Conservation (phyloP, 371 early-diverging fungal genomes). For the Rhizomucor pusillus region DNA sequence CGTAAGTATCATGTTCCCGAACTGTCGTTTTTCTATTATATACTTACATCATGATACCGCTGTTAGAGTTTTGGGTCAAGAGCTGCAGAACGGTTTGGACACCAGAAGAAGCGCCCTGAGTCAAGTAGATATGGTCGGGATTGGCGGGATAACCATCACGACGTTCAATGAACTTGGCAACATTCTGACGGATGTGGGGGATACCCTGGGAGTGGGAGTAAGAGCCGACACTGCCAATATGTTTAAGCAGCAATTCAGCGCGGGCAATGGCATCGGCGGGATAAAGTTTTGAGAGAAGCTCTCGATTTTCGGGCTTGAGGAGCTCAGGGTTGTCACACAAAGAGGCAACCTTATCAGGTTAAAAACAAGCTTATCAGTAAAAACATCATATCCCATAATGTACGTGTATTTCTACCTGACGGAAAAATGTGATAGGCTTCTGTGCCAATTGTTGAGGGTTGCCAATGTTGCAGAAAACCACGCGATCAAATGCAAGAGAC, state of each 20-base stretch:
- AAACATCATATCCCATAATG: neutral
- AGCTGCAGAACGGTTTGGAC: constrained; percentile 84
- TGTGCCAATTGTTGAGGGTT: constrained; percentile 94
- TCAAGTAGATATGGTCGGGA: constrained; percentile 83
- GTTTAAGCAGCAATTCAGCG: constrained; percentile 62
- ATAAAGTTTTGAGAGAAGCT: constrained; percentile 59
- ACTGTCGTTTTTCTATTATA: neutral
- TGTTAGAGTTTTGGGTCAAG: constrained; percentile 67
- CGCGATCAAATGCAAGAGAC: constrained; percentile 50
- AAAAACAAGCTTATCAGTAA: constrained; percentile 4
- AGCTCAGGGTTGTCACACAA: constrained; percentile 80
- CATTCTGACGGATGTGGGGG: constrained; percentile 70
- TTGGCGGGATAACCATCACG: constrained; percentile 85
- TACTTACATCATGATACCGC: constrained; percentile 84
- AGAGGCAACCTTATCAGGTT: constrained; percentile 18
- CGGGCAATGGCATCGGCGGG: constrained; percentile 80
- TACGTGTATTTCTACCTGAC: constrained; percentile 61
- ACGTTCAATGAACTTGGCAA: constrained; percentile 78
- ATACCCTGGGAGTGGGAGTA: constrained; percentile 93
- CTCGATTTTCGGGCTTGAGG: constrained; percentile 51
- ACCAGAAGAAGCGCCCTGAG: constrained; percentile 83
- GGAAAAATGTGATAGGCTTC: constrained; percentile 92
- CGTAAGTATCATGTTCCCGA: neutral
- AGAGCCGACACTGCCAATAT: constrained; percentile 77
- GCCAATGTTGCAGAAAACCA: constrained; percentile 91